Evolutionary conservation across 441 rosid genomes (phyloP).

Genomic region (Populus hybrid): DNA sequence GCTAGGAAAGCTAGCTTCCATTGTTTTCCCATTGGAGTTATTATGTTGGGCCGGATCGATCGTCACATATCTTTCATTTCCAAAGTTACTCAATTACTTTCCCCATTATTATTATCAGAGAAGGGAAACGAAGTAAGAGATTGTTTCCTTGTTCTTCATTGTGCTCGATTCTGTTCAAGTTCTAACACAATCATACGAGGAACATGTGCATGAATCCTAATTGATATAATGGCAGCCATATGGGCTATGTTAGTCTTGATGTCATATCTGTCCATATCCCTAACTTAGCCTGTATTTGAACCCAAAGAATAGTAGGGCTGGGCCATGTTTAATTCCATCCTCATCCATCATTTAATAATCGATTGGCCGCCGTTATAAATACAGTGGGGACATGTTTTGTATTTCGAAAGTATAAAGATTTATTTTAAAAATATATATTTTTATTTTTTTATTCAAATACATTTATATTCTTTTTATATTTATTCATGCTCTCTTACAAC

Average conservation of each 20-base stretch:
- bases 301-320: not conserved
- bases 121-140: not conserved
- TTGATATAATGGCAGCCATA: not conserved
- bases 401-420: no score
- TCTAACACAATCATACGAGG: not conserved
- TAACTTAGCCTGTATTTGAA: not conserved
- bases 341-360: not conserved
- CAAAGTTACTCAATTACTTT: not conserved
- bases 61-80: not conserved
- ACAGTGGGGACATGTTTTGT: no score
- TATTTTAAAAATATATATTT: no score
- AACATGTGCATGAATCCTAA: not conserved
- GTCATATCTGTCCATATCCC: not conserved
- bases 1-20: slow-evolving; percentile 4
- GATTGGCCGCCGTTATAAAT: no score
- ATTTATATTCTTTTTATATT: no score
- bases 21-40: not conserved
- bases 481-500: no score
- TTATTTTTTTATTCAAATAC: no score
- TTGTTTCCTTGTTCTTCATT: not conserved
- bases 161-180: not conserved
- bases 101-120: not conserved
- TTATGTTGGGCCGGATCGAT: not conserved
- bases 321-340: not conserved
- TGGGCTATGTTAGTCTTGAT: slow-evolving; percentile 1